Evolutionary conservation across 441 rosid species (phyloP), one percentile per base, ranked within the genome.

Genomic region (Croton setiger): DNA sequence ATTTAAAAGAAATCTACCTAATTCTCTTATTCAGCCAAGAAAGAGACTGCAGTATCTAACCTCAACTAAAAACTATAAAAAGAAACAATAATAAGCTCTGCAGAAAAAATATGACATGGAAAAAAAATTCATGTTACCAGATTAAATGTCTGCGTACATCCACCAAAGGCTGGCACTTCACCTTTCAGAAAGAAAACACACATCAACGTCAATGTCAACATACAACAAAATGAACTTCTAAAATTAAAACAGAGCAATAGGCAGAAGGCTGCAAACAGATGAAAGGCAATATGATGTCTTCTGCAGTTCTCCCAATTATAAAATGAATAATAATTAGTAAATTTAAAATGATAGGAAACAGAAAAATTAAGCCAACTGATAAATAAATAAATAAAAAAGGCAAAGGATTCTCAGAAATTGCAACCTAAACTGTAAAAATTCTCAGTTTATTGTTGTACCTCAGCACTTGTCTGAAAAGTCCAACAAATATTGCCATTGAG

Each of bases 391-490:
- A 56, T 18, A n/a, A 64, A 35, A 35, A 52, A 2, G 9, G 33
- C 5, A 11, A 37, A 66, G 13, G 18, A 62, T 31, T 35, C 43
- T 14, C 21, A 5, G 18, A 36, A 14, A 10, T 12, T 36, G 69
- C 43, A 49, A 61, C 70, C 58, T 44, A 66, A 64, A 56, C 17
- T 45, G 21, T 68, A 53, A 52, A 39, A 18, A 54, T 15, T 43
- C 18, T 3, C 37, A 41, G 44, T 69, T 33, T 55, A 64, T 55
- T 59, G 48, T 64, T 73, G 64, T 85, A 94, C 99, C 98, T 90
- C 96, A 3, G 93, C 97, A 68, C 74, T 67, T 45, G 98, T 89
- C 82, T 87, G 92, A 75, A 92, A 94, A 56, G 88, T 86, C 99
- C 99, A 92, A 72, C 79, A 72, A 62, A 85, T 75, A 73, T 76